phyloP scores from a whole-genome alignment of 2,329 filamentous ascomycete genomes.

The Zymoseptoria tritici region DNA sequence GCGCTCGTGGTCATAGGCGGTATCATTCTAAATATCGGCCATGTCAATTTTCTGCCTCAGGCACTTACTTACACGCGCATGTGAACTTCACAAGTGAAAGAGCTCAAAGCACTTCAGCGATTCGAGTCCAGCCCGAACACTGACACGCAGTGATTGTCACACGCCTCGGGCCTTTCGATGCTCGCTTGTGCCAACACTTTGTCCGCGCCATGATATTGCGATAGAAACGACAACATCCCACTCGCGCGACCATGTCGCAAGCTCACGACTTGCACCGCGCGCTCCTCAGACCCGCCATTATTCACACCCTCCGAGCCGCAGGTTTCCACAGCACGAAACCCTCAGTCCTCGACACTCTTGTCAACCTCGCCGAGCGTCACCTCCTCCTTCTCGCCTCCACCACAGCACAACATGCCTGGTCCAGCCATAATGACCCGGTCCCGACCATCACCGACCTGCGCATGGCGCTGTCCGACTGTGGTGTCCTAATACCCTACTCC shows the following conservation, averaged over 20 bases:
- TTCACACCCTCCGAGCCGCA: conserved; percentile 85
- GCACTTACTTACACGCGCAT: not conserved
- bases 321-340: conserved; percentile 80
- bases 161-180: not conserved
- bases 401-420: conserved; percentile 62
- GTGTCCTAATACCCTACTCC: conserved; percentile 63
- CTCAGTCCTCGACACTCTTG: conserved; percentile 77
- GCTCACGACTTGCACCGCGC: conserved; percentile 55
- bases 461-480: conserved; percentile 75
- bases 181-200: not conserved
- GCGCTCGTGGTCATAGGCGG: not conserved
- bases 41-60: not conserved
- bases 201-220: conserved; percentile 11
- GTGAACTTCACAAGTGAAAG: not conserved
- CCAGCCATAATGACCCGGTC: conserved; percentile 59
- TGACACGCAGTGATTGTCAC: not conserved
- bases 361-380: conserved; percentile 78
- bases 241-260: conserved; percentile 16
- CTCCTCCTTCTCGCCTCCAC: conserved; percentile 65
- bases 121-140: not conserved
- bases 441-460: conserved; percentile 70
- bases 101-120: not conserved
- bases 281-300: conserved; percentile 75
- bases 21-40: not conserved
- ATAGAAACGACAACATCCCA: conserved; percentile 6